A percentile compares a stretch with the other conserved stretches of the same genome.
Conservation (phyloP, 2,329 filamentous ascomycete genomes). For the Alternaria brassicae region DNA sequence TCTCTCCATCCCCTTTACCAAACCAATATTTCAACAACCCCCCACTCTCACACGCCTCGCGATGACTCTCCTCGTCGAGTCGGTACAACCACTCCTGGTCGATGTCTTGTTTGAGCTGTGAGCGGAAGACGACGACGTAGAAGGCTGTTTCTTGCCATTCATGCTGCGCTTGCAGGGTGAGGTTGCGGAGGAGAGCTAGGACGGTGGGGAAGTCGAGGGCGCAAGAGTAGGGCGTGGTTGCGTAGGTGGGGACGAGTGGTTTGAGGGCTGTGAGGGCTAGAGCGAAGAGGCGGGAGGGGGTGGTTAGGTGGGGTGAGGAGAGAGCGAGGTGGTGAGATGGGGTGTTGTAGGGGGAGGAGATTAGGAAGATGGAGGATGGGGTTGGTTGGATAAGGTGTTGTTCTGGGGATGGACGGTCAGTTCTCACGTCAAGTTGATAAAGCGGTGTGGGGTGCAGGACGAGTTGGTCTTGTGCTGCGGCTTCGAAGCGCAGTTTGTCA, state of each 20-base stretch:
- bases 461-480: conserved; percentile 42
- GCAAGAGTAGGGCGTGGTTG: conserved; percentile 73
- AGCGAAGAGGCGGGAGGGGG: conserved; percentile 72
- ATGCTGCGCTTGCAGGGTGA: conserved; percentile 57
- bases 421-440: conserved; percentile 22
- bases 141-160: conserved; percentile 70
- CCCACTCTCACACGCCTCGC: conserved; percentile 78
- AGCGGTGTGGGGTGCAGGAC: conserved; percentile 1
- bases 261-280: conserved; percentile 71
- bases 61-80: conserved; percentile 80
- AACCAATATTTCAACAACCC: conserved; percentile 96
- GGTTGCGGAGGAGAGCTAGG: conserved; percentile 63
- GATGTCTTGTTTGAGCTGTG: conserved; percentile 70
- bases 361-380: conserved; percentile 52
- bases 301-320: conserved; percentile 62
- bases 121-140: conserved; percentile 86
- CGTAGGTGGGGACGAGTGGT: conserved; percentile 73
- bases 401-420: not conserved
- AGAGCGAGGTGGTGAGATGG: conserved; percentile 76
- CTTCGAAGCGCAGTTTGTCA: conserved; percentile 44
- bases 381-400: not conserved
- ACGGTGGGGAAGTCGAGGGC: conserved; percentile 79
- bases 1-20: conserved; percentile 71
- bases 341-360: conserved; percentile 79
- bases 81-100: conserved; percentile 72